Evolutionary conservation across 345 rosid genomes (phyloP).

Genomic region (Adansonia digitata): DNA sequence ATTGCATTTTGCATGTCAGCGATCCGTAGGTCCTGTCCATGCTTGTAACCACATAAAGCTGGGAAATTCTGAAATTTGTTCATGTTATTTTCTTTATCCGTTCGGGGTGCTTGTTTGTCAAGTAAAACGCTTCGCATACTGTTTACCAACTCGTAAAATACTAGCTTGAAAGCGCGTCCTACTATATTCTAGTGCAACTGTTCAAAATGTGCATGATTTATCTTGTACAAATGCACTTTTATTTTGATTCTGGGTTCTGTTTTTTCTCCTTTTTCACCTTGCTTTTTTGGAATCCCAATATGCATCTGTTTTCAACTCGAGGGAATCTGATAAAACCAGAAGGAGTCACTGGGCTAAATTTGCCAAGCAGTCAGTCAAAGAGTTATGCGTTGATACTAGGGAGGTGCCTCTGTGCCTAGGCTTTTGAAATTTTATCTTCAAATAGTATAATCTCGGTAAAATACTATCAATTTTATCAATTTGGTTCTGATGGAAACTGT

Average conservation of each 20-base stretch:
- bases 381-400: neutral
- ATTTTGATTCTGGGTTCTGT: neutral
- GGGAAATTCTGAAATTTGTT: neutral
- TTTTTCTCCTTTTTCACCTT: neutral
- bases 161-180: neutral
- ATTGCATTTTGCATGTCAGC: slow-evolving; percentile 34
- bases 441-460: neutral
- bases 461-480: neutral
- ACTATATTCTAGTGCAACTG: neutral
- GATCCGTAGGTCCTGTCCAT: slow-evolving; percentile 10
- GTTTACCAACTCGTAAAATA: neutral
- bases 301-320: neutral
- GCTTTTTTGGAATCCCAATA: neutral
- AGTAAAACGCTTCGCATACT: neutral
- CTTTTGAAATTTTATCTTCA: neutral
- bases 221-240: neutral
- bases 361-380: neutral
- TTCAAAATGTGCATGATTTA: neutral
- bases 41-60: neutral
- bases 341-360: neutral
- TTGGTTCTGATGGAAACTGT: neutral
- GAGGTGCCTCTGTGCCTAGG: neutral
- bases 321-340: neutral
- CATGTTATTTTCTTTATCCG: neutral
- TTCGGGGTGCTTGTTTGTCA: neutral